Base-by-base conservation (phyloP, 257 asterid species). In the Knoxia roxburghii region DNA sequence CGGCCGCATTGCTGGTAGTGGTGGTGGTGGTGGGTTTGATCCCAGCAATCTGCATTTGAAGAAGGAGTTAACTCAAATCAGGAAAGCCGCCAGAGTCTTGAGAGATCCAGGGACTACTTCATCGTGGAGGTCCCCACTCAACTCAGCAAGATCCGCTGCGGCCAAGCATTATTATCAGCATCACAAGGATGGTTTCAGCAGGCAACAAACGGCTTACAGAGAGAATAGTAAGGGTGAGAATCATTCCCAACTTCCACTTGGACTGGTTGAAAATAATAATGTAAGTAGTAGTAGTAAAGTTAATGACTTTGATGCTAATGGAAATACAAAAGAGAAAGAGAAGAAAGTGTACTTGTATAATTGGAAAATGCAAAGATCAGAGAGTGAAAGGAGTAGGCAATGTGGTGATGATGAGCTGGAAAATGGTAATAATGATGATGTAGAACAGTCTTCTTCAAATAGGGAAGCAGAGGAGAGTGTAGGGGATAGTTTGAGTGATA, bases 91-190 rank as follows among this genome's bases (percentile, higher is more conserved):
- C 41, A 79, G 89, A 29, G 93, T 73, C 61, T 79, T 94, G 6
- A 82, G 90, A 69, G 99, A 94, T 78, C 99, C 99, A 29, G 97
- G 96, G 14, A 94, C 99, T 65, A 85, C 91, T 39, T 85, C 95
- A 12, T 79, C 96, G 27, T 87, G 95, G 96, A 82, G 93, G 78
- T 87, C 96, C 3, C 97, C 96, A 17, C 70, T 82, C 3, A 80
- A 76, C 71, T 83, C 96, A 4, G 83, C 91, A 15, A 82, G 96
- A 94, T 88, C 99, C 62, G 82, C 79, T 4, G 82, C 86, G 26
- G 79, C 75, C 27, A 61, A 82, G 37, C 95, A 90, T 68, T 84
- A 85, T 63, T 82, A 79, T 50, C 94, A 83, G 51, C 87, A 81
- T 73, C 88, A 78, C 73, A 78, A 82, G 72, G 67, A 72, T 54